Base-by-base conservation (phyloP, 1,139 yeast genomes). In the Saccharomyces hybrid region DNA sequence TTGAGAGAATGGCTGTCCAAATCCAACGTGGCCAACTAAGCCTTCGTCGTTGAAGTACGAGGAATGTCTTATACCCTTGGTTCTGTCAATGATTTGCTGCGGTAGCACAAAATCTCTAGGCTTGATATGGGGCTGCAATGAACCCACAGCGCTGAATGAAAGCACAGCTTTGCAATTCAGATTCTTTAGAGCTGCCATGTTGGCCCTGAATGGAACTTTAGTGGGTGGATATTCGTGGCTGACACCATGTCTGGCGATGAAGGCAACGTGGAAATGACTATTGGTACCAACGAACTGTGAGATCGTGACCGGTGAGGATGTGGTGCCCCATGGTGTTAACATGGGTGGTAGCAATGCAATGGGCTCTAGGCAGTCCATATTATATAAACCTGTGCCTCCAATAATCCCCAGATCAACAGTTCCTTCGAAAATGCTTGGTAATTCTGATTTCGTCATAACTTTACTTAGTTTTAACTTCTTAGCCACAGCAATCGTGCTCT, bases 331-430 rank as follows among this genome's bases (percentile, higher is more conserved):
- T 26, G 99, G 99, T 8, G 99, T 93, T 20, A 85, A 79, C 54
- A 89, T 73, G 7, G 88, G 81, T 3, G 88, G 82, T 52, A 90
- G 74, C 63, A 86, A 78, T 26, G 97, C 97, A 52, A 90, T 95
- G 2, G 97, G 95, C 50, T 84, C 80, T 59, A 91, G 77, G 55
- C 88, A 83, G 48, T 87, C 89, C 57, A 93, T 78, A 56, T 88
- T 87, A 76, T 93, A 93, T 49, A 93, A 79, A n/a, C 99, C 99
- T 2, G 99, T 93, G 48, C 99, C 99, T 42, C 99, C 99, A 69
- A 93, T 93, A 61, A 93, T 82, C 48, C 96, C 98, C 50, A 93
- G 78, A 48, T 82, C 78, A 27, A 93, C 88, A 44, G 84, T 80
- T 60, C 83, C 86, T 54, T 68, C 61, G 63, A 78, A 79, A 28